phyloP scores from a whole-genome alignment of 129 eudicot genomes.

The Chrysanthemum makinoi region DNA sequence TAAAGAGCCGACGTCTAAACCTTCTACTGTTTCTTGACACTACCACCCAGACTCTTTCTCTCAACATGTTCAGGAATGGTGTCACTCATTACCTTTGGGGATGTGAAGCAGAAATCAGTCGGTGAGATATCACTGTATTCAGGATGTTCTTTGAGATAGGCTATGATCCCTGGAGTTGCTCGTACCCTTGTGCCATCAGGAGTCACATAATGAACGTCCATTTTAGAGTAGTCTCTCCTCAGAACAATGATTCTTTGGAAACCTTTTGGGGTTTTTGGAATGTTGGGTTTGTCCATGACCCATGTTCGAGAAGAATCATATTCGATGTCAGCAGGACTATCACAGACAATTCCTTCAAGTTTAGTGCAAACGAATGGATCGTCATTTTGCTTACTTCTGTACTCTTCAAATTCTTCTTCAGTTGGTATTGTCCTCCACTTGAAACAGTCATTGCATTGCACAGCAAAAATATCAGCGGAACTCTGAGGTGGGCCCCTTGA shows the following conservation, averaged over 20 bases:
- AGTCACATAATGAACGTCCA: conserved; percentile 60
- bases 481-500: too few species aligned
- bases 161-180: conserved; percentile 34
- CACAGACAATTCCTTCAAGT: conserved; percentile 42
- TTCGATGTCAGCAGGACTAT: conserved; percentile 60
- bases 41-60: conserved; percentile 22
- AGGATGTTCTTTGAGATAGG: conserved; percentile 50
- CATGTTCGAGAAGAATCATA: conserved; percentile 49
- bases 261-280: conserved; percentile 58
- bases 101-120: conserved; percentile 52
- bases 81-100: conserved; percentile 55
- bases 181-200: conserved; percentile 18
- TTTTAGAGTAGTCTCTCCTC: conserved; percentile 56
- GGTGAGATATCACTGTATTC: conserved; percentile 30
- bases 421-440: conserved; percentile 70
- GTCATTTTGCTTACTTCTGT: conserved; percentile 45
- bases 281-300: conserved; percentile 35
- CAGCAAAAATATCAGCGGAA: too few species aligned
- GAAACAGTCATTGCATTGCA: conserved; percentile 50
- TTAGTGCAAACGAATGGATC: conserved; percentile 65
- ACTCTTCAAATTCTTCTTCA: conserved; percentile 57
- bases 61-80: conserved; percentile 43
- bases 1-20: too few species aligned
- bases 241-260: conserved; percentile 45
- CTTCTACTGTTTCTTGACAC: neutral